Evolutionary conservation across 345 rosid genomes (phyloP), one percentile per base, ranked within the genome.

Genomic region (Bruguiera gymnorhiza): DNA sequence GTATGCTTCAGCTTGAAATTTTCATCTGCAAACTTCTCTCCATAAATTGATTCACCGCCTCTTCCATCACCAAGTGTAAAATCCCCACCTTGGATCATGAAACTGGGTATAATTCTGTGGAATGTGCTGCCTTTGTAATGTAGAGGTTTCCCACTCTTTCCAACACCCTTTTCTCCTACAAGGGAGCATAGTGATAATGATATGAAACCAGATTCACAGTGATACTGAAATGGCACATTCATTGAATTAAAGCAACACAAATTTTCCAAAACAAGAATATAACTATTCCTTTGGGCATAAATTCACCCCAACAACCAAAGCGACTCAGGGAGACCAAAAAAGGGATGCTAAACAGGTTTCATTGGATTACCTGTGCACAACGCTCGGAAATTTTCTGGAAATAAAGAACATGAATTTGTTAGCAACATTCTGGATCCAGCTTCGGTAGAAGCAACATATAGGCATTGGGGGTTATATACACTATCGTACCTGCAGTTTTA

Each of bases 311-410:
- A 43, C 18, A 1, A 43, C 50, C 4, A 43, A 43, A 3, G 50
- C 1, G 1, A 43, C 19, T 13, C 18, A 43, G 15, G 16, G 50
- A 43, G 5, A 43, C 50, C 18, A 1, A 43, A 13, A 13, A 13
- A 43, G 3, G 50, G 6, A 43, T 43, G 50, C 50, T 43, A 43
- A 43, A 13, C 50, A 43, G 16, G 18, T 3, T 13, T 13, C 18
- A 43, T 43, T 43, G 50, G 50, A 43, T 43, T 78, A 96, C 99
- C 98, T 15, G 98, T 96, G 83, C 99, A 96, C 13, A 96, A 71
- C 53, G 99, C 98, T 66, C 99, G 84, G 92, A 96, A 96, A 72
- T 96, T 96, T 74, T 96, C 99, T 96, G 98, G 84, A 85, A 74
- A 51, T 8, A 55, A 21, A n/a, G 59, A 68, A 55, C 21, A 72